Evolutionary conservation across 768 basidiomycete genomes (phyloP).

Genomic region (Clitopilus passeckerianus): DNA sequence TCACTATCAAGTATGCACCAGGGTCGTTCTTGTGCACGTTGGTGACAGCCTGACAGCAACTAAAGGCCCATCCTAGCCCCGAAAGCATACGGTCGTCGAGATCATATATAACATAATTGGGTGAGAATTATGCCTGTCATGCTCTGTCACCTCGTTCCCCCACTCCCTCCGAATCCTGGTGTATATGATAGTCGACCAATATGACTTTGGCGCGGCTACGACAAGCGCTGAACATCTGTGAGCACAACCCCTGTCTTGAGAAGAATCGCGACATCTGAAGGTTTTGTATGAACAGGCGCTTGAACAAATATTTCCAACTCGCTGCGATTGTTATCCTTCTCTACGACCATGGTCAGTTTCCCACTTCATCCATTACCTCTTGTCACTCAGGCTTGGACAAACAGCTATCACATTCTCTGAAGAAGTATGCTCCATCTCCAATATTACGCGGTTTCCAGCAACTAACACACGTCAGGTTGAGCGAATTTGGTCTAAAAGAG

Average conservation of each 20-base stretch:
- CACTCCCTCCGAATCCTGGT: not conserved
- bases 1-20: too few relatives aligned
- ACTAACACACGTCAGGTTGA: not conserved
- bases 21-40: too few relatives aligned
- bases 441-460: too few relatives aligned
- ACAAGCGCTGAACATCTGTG: not conserved
- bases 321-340: not conserved
- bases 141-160: not conserved
- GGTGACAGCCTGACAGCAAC: too few relatives aligned
- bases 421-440: not conserved
- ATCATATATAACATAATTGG: too few relatives aligned
- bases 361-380: not conserved
- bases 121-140: too few relatives aligned
- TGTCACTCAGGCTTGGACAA: not conserved
- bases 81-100: too few relatives aligned
- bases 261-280: too few relatives aligned
- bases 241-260: too few relatives aligned
- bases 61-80: too few relatives aligned
- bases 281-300: not conserved
- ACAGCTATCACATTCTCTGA: not conserved
- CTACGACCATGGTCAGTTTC: not conserved
- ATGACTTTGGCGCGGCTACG: not conserved
- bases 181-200: not conserved
- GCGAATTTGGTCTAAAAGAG: conserved; percentile 1
- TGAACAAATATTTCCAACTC: not conserved